Percentiles rank a stretch among this genome's conserved stretches.
phyloP scores from a whole-genome alignment of 2,329 filamentous ascomycete genomes.

The Cordyceps militaris region DNA sequence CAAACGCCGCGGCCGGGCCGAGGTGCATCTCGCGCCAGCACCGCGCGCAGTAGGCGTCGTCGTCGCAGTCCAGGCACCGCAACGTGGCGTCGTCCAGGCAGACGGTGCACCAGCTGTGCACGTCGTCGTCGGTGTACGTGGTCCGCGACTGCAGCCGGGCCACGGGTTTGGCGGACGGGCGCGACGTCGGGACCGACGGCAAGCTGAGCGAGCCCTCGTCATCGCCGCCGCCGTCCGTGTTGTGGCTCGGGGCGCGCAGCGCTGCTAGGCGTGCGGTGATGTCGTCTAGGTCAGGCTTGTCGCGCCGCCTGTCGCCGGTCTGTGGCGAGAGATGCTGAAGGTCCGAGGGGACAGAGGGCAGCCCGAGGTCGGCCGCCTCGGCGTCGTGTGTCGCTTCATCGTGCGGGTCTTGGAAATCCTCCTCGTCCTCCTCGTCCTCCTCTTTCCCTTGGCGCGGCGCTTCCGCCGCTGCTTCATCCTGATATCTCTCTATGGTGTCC shows the following conservation, averaged over 20 bases:
- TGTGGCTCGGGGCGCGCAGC: conserved; percentile 32
- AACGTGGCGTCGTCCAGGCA: conserved; percentile 73
- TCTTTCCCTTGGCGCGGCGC: conserved; percentile 14
- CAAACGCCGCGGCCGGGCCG: conserved; percentile 59
- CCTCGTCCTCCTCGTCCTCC: background rate
- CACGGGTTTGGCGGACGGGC: conserved; percentile 35
- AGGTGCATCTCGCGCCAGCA: conserved; percentile 81
- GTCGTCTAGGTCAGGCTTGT: conserved; percentile 30
- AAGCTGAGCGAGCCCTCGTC: conserved; percentile 31
- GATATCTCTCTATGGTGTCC: conserved; percentile 37
- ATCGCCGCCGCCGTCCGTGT: conserved; percentile 15
- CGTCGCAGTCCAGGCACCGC: conserved; percentile 63
- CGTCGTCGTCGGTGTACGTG: conserved; percentile 60
- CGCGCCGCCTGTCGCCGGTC: conserved; percentile 2
- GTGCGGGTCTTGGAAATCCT: conserved; percentile 14
- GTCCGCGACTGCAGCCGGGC: conserved; percentile 32
- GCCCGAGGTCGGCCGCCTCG: conserved; percentile 24
- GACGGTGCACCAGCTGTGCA: conserved; percentile 73
- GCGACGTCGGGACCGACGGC: conserved; percentile 43
- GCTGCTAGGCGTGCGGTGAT: conserved; percentile 47
- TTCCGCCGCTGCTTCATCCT: conserved; percentile 39
- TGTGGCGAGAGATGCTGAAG: conserved; percentile 30
- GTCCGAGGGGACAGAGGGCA: conserved; percentile 41
- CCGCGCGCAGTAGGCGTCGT: conserved; percentile 64
- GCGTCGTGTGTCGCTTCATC: conserved; percentile 15